phyloP scores from a whole-genome alignment of 805 yeast genomes.

The Henningerozyma blattae region DNA sequence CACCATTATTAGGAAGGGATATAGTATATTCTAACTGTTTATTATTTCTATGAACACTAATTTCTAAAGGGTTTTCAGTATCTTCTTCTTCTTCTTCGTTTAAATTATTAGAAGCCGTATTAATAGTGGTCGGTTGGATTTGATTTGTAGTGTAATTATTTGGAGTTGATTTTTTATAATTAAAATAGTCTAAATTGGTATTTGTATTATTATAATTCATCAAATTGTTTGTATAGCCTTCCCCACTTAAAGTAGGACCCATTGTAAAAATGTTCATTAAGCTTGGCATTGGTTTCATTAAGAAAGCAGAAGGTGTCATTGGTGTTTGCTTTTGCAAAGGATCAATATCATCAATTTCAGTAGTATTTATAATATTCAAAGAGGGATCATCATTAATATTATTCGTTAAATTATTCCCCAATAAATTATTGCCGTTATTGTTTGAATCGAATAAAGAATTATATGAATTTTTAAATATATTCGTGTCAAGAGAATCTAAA shows the following conservation, averaged over 20 bases:
- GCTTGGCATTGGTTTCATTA: slow-evolving; percentile 20
- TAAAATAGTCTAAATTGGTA: slow-evolving; percentile 25
- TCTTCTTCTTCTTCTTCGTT: too few species aligned
- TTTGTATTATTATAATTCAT: slow-evolving; percentile 11
- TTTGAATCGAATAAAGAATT: neutral
- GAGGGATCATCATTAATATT: neutral
- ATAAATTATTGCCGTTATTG: neutral
- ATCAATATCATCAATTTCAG: neutral
- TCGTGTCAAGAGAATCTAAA: too few species aligned
- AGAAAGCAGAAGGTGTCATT: neutral
- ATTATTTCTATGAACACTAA: too few species aligned
- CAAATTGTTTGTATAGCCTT: slow-evolving; percentile 25
- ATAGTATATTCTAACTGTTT: too few species aligned
- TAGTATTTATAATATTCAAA: neutral
- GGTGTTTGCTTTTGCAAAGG: neutral
- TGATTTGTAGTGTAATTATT: slow-evolving; percentile 16
- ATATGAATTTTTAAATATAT: too few species aligned
- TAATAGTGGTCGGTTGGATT: too few species aligned
- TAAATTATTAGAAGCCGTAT: slow-evolving; percentile 10
- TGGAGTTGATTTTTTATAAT: slow-evolving; percentile 15
- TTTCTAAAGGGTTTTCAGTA: too few species aligned
- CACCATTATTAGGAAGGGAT: too few species aligned
- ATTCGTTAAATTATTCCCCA: neutral
- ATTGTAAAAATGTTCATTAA: slow-evolving; percentile 28
- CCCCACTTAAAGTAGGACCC: slow-evolving; percentile 31